These are phyloP conservation scores for Larix kaempferi DNA, from an alignment of 75 land plant species.

Conservation along the genomic window DNA sequence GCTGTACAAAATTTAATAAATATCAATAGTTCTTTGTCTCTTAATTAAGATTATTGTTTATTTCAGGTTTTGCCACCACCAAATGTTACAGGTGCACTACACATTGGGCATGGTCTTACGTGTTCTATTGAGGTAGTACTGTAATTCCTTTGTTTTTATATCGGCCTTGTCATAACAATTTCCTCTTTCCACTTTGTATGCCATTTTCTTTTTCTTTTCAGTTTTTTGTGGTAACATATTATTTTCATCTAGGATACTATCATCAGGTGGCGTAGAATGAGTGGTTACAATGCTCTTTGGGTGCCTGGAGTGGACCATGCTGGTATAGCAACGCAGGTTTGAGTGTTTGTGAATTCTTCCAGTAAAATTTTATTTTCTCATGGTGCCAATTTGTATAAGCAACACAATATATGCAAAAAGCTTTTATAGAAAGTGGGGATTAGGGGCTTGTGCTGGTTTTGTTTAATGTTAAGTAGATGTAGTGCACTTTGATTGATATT, in stretches of 20 bases:
- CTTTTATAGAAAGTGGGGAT: background rate
- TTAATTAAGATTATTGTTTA: background rate
- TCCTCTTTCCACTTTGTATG: background rate
- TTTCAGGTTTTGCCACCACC: slow-evolving; percentile 93
- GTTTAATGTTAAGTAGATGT: background rate
- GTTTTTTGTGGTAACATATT: background rate
- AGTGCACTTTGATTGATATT: too few relatives aligned
- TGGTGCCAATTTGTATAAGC: background rate
- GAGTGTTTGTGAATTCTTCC: background rate
- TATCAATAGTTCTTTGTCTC: background rate
- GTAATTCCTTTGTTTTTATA: background rate
- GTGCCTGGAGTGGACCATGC: slow-evolving; percentile 98
- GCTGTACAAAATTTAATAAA: background rate
- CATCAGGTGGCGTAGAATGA: slow-evolving; percentile 86
- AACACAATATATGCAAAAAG: background rate
- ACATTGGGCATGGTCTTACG: slow-evolving; percentile 97
- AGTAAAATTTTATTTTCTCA: slow-evolving; percentile 1
- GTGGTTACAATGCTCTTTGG: slow-evolving; percentile 91
- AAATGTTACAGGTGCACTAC: slow-evolving; percentile 94
- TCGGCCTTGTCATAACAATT: background rate
- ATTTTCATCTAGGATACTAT: slow-evolving; percentile 59
- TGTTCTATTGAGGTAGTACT: slow-evolving; percentile 70
- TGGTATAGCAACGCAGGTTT: slow-evolving; percentile 96
- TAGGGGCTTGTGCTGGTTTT: background rate
- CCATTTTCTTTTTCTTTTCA: background rate